phyloP scores from a whole-genome alignment of 2,329 filamentous ascomycete species.

The Metarhizium brunneum region DNA sequence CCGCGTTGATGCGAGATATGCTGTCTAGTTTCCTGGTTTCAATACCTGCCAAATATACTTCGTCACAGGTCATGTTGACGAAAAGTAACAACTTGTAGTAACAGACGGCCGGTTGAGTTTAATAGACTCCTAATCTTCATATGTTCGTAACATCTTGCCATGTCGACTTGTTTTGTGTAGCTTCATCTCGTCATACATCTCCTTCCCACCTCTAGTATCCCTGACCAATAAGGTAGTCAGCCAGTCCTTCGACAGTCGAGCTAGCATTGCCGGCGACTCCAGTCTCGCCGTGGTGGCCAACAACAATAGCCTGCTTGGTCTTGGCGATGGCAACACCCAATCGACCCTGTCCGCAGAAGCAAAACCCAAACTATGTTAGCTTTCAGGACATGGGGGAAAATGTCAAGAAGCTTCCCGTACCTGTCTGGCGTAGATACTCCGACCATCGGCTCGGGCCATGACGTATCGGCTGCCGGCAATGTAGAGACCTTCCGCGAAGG shows the following conservation, averaged over 20 bases:
- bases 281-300: constrained; percentile 75
- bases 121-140: constrained; percentile 5
- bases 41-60: neutral
- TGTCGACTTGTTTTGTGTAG: constrained; percentile 1
- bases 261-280: constrained; percentile 67
- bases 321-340: constrained; percentile 76
- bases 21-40: neutral
- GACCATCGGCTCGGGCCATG: constrained; percentile 64
- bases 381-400: neutral
- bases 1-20: neutral
- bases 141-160: constrained; percentile 4
- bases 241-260: constrained; percentile 72
- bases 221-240: constrained; percentile 73
- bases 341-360: constrained; percentile 44
- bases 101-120: constrained; percentile 6
- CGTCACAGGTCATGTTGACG: neutral
- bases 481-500: constrained; percentile 65
- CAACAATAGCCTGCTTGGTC: constrained; percentile 78
- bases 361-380: neutral
- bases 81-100: neutral
- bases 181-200: constrained; percentile 6
- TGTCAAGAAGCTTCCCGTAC: constrained; percentile 36
- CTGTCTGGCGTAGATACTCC: constrained; percentile 78
- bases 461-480: constrained; percentile 72
- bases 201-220: constrained; percentile 49